A percentile compares a stretch with the other conserved stretches of the same genome.
Evolutionary conservation across 2,329 filamentous ascomycete species (phyloP).

Genomic region (Claviceps cyperi): DNA sequence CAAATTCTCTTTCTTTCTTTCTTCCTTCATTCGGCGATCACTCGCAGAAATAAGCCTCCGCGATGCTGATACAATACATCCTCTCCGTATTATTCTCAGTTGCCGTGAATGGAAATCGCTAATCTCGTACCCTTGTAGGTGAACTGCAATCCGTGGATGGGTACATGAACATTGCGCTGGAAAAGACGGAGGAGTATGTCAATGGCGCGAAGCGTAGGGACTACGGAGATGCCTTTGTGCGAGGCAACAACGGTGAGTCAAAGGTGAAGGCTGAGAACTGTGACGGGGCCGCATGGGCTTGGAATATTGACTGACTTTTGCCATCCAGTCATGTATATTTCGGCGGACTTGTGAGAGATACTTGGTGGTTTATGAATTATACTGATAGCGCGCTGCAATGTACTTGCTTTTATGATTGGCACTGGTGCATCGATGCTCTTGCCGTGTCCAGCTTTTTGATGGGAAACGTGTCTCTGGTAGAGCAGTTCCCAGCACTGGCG

Average conservation of each 20-base stretch:
- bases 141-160: slow-evolving; percentile 94
- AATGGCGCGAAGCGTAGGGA: slow-evolving; percentile 68
- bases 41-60: neutral
- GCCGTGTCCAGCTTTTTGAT: too few species aligned
- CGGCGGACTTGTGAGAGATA: slow-evolving; percentile 36
- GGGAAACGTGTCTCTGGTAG: too few species aligned
- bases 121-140: slow-evolving; percentile 34
- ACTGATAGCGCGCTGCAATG: slow-evolving; percentile 5
- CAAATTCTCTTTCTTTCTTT: too few species aligned
- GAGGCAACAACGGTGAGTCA: slow-evolving; percentile 78
- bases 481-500: too few species aligned
- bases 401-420: too few species aligned
- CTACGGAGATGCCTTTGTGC: slow-evolving; percentile 89
- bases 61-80: neutral
- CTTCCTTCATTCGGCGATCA: neutral
- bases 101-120: too few species aligned
- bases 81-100: too few species aligned
- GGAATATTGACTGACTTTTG: neutral
- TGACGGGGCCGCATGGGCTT: too few species aligned
- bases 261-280: neutral
- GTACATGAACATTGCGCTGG: slow-evolving; percentile 98
- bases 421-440: too few species aligned
- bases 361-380: slow-evolving; percentile 7
- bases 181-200: slow-evolving; percentile 87
- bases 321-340: slow-evolving; percentile 52